Evolutionary conservation across 345 rosid genomes (phyloP), one percentile per base, ranked within the genome.

Genomic region (Firmiana major): DNA sequence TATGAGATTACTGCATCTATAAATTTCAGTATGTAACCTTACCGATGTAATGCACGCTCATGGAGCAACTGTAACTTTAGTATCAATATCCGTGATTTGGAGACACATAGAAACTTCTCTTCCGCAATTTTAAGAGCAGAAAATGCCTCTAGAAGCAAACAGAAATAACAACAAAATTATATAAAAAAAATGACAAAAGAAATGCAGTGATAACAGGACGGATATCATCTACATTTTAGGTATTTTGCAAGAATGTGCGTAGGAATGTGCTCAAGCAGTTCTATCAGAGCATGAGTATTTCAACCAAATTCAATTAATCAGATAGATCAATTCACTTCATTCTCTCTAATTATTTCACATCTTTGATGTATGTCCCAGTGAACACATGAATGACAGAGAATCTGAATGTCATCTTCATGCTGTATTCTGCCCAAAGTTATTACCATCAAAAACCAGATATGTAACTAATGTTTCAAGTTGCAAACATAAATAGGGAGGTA

Each of bases 61-160:
- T 93, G 99, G 74, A 93, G 90, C 84, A 96, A 84, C 86, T 92
- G 99, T 88, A 96, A 79, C 87, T 96, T 93, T 83, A 96, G 78
- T 76, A 91, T 68, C 85, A 89, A 85, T 73, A 93, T 83, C 81
- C 86, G 89, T 46, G 99, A 91, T 83, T 92, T 92, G 57, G 98
- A 90, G 77, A 90, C 84, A 24, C 92, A 89, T 71, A 91, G 65
- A 71, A 92, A 92, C 85, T 88, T 93, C 76, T 88, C 93, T 83
- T 96, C 98, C 7, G 88, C 94, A 48, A 83, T 82, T 85, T 89
- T 87, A 80, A 96, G 93, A 66, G 98, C 99, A 77, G 90, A 84
- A 85, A 96, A 93, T 64, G 99, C 98, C 83, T 87, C 99, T 96
- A 77, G 22, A 81, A 71, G 65, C 19, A 65, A 10, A 63, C 60